Conservation (phyloP, 2,329 filamentous ascomycete genomes). For the Plenodomus biglobosus region DNA sequence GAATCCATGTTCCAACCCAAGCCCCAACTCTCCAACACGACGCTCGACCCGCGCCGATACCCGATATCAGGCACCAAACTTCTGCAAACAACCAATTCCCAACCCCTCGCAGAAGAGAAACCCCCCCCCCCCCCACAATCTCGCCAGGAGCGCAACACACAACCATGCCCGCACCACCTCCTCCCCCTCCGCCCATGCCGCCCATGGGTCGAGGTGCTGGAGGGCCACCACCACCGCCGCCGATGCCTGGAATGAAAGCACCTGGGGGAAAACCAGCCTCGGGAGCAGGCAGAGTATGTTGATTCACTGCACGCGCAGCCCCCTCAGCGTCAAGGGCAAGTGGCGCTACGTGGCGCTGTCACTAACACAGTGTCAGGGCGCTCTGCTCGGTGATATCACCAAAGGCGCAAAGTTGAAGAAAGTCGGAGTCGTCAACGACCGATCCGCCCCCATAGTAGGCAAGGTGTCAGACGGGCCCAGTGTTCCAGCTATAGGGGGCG, state of each 20-base stretch:
- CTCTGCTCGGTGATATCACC: conserved; percentile 81
- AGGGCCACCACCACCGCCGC: conserved; percentile 41
- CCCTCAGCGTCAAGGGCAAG: conserved; percentile 2
- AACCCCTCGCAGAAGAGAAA: conserved; percentile 1
- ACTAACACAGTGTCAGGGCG: conserved; percentile 62
- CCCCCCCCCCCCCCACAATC: neutral
- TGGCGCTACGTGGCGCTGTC: conserved; percentile 7
- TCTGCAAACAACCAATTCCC: conserved; percentile 4
- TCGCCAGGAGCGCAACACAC: conserved; percentile 14
- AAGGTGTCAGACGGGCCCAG: conserved; percentile 59
- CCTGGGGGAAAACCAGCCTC: conserved; percentile 34
- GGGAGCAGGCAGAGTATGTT: conserved; percentile 42
- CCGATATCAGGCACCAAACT: conserved; percentile 19
- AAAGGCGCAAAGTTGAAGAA: conserved; percentile 83
- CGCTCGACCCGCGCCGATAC: conserved; percentile 17
- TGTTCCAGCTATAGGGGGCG: conserved; percentile 63
- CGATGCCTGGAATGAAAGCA: conserved; percentile 40
- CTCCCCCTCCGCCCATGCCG: conserved; percentile 43
- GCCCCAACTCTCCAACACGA: conserved; percentile 19
- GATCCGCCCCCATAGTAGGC: conserved; percentile 75
- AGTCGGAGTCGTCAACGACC: conserved; percentile 79
- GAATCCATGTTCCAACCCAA: conserved; percentile 13
- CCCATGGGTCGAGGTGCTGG: conserved; percentile 43
- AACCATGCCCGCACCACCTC: conserved; percentile 40
- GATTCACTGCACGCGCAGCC: neutral